phyloP scores from a whole-genome alignment of 2,329 filamentous ascomycete species.

The Fusarium equiseti region DNA sequence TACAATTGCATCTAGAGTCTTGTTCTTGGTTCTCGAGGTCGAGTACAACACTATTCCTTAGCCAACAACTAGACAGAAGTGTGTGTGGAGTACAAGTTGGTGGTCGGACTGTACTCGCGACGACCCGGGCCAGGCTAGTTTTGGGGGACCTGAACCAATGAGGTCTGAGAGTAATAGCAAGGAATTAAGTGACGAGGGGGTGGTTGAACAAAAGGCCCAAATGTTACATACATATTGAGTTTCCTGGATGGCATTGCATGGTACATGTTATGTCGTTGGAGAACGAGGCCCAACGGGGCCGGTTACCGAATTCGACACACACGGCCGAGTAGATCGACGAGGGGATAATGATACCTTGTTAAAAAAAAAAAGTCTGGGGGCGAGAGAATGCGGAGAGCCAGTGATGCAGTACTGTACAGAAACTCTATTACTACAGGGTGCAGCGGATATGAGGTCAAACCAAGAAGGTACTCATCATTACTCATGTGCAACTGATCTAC shows the following conservation, averaged over 20 bases:
- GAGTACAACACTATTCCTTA: not conserved
- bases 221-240: not conserved
- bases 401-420: not conserved
- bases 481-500: not conserved
- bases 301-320: conserved; percentile 44
- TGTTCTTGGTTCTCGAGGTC: conserved; percentile 18
- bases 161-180: conserved; percentile 26
- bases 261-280: conserved; percentile 11
- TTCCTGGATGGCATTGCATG: not conserved
- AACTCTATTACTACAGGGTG: not conserved
- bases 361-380: conserved; percentile 22
- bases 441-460: not conserved
- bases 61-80: conserved; percentile 8
- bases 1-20: conserved; percentile 16
- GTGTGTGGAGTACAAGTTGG: conserved; percentile 18
- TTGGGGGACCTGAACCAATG: conserved; percentile 15
- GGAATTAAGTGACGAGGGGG: conserved; percentile 9
- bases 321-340: conserved; percentile 45
- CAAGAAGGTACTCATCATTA: not conserved
- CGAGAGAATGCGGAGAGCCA: conserved; percentile 23
- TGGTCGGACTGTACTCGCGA: conserved; percentile 36
- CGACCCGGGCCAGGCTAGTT: conserved; percentile 29
- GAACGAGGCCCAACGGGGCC: conserved; percentile 21
- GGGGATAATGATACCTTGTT: not conserved
- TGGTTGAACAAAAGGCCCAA: conserved; percentile 20